Base-by-base conservation (phyloP, 306 rosid genomes). In the Glycine tomentella region DNA sequence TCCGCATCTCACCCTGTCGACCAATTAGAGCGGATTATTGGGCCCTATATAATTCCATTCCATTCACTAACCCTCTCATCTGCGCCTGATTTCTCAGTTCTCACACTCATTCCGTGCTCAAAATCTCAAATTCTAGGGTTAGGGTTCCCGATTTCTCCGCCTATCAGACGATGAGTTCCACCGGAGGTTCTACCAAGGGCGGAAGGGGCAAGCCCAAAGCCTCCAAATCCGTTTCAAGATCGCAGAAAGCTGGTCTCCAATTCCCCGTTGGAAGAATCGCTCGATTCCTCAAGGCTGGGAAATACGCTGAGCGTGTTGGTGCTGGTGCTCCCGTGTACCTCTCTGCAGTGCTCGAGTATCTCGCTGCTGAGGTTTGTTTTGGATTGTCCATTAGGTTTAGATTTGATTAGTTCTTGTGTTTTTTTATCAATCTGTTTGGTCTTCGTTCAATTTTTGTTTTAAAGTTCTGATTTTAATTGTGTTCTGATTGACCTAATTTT, bases 151-250 rank as follows among this genome's bases (percentile, higher is more conserved):
- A 17, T 12, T n/a, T 17, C 6, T 16, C 6, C 9, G 2, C 31
- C 66, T 33, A 64, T 34, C 13, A 12, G 38, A 72, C 50, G 55
- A 95, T 95, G 99, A 95, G 97, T 86, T 89, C 97, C 3, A 64
- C 90, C 2, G 97, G 81, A 4, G 91, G 82, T 11, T 84, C 91
- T 1, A 95, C 97, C 2, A 95, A 95, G 78, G 99, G 99, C 1
- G 99, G 99, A 34, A 84, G 99, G 9, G 99, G 99, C 64, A 95
- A 95, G 68, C 93, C 99, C 4, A 91, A 95, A 84, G 92, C 98
- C 6, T 65, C 97, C 4, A 95, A 95, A 59, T 93, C 98, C 0
- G 98, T 95, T 7, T 90, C 99, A 0, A 82, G 92, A 82, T 95
- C 99, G 0, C 83, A 78, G 4, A 95, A 95, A 70, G 99, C 98